Evolutionary conservation across 2,329 filamentous ascomycete genomes (phyloP).

Genomic region (Lasiodiplodia citricola): DNA sequence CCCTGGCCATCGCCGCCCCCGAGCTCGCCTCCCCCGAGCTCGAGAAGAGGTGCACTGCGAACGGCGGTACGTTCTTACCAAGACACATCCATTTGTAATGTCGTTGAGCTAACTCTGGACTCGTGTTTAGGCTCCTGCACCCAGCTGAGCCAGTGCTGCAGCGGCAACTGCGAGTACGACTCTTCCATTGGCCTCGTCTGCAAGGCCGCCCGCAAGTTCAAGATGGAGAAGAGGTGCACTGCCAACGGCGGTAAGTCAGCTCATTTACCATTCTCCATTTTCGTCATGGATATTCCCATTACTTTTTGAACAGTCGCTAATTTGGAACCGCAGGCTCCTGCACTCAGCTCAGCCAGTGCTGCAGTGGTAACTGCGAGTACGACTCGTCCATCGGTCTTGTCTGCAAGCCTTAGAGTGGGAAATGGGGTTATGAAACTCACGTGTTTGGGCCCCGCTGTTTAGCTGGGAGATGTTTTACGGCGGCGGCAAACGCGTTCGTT

Average conservation of each 20-base stretch:
- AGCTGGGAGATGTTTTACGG: no score
- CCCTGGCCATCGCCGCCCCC: constrained; percentile 4
- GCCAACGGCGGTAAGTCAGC: neutral
- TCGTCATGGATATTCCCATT: neutral
- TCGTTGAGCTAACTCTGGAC: neutral
- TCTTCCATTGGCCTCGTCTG: constrained; percentile 20
- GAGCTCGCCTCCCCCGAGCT: constrained; percentile 2
- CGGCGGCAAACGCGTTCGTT: neutral
- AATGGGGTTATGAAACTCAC: neutral
- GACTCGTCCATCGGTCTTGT: neutral
- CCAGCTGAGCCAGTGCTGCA: constrained; percentile 18
- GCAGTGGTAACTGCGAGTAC: constrained; percentile 19
- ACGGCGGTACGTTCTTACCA: constrained; percentile 1
- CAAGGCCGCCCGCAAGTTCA: constrained; percentile 6
- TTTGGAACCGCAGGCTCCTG: neutral
- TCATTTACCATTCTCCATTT: neutral
- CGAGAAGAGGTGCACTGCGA: constrained; percentile 18
- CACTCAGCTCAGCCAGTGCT: constrained; percentile 5
- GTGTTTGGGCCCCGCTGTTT: neutral
- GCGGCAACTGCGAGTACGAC: constrained; percentile 25
- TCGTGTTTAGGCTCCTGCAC: neutral
- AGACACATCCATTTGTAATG: neutral
- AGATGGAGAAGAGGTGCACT: constrained; percentile 17
- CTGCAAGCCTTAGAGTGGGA: neutral
- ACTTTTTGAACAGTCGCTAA: neutral